Evolutionary conservation across 192 early-diverging fungal genomes (phyloP).

Genomic region (Podila epigama): DNA sequence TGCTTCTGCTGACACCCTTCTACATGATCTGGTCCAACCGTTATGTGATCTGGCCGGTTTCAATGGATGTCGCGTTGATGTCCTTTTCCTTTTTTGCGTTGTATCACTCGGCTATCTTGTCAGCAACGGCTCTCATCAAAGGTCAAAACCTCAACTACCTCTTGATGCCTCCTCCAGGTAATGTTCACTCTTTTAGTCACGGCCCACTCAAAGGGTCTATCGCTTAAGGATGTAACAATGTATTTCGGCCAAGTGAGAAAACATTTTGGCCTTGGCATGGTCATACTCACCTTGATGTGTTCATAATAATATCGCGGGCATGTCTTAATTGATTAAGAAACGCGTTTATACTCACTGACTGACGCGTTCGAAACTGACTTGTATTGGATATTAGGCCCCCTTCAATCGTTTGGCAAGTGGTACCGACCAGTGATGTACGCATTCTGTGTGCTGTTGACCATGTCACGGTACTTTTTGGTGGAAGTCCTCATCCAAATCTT

Average conservation of each 20-base stretch:
- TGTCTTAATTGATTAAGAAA: background rate
- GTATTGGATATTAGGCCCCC: slow-evolving; percentile 17
- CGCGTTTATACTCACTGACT: background rate
- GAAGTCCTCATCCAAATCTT: slow-evolving; percentile 45
- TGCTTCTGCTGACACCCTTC: slow-evolving; percentile 53
- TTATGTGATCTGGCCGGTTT: slow-evolving; percentile 58
- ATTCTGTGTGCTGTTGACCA: slow-evolving; percentile 48
- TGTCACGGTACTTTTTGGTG: slow-evolving; percentile 38
- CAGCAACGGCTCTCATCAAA: slow-evolving; percentile 50
- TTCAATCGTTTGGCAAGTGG: slow-evolving; percentile 47
- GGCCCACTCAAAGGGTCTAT: background rate
- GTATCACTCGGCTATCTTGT: slow-evolving; percentile 59
- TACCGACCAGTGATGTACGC: slow-evolving; percentile 52
- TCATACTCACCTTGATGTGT: no score
- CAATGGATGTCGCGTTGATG: slow-evolving; percentile 53
- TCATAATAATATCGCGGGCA: no score
- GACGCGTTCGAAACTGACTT: background rate
- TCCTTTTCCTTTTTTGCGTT: slow-evolving; percentile 60
- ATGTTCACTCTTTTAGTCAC: background rate
- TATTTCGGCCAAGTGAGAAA: no score
- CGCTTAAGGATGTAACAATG: background rate
- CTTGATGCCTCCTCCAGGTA: slow-evolving; percentile 60
- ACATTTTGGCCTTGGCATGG: no score
- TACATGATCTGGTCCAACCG: slow-evolving; percentile 63
- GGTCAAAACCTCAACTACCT: slow-evolving; percentile 62